Conservation (phyloP, 768 basidiomycete species). For the Trametopsis cervina region DNA sequence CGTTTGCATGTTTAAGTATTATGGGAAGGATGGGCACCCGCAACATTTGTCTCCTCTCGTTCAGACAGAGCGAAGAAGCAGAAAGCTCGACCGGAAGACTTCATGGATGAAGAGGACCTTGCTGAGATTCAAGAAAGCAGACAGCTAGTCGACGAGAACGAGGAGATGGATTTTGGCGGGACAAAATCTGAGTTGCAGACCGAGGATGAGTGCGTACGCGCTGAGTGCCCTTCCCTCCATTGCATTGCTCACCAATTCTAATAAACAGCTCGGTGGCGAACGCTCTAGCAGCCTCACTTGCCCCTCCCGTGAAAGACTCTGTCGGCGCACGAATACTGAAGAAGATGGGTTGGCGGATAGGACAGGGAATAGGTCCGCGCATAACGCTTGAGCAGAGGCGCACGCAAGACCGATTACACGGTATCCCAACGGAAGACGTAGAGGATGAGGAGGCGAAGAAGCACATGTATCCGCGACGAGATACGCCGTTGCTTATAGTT, state of each 20-base stretch:
- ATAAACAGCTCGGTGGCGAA: constrained; percentile 49
- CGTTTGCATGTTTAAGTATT: background rate
- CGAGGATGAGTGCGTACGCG: constrained; percentile 44
- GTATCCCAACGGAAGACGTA: constrained; percentile 29
- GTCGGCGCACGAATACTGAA: constrained; percentile 80
- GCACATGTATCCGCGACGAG: constrained; percentile 81
- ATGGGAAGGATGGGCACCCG: constrained; percentile 82
- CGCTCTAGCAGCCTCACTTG: constrained; percentile 57
- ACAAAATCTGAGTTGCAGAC: constrained; percentile 44
- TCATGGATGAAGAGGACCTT: constrained; percentile 98
- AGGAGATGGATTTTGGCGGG: constrained; percentile 66
- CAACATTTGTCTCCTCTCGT: constrained; percentile 89
- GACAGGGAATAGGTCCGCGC: constrained; percentile 91
- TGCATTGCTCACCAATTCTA: background rate
- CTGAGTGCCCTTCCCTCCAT: background rate
- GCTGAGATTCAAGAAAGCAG: constrained; percentile 71
- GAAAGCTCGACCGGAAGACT: constrained; percentile 74
- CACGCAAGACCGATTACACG: constrained; percentile 55
- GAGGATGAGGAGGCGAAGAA: constrained; percentile 80
- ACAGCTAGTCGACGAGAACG: constrained; percentile 70
- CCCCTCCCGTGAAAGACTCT: constrained; percentile 72
- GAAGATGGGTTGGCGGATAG: constrained; percentile 94
- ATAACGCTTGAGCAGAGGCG: constrained; percentile 71
- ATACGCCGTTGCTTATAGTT: constrained; percentile 57
- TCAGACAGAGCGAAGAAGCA: constrained; percentile 61